Evolutionary conservation across 139 green algal species (phyloP).

Genomic region (Haematococcus sp.): DNA sequence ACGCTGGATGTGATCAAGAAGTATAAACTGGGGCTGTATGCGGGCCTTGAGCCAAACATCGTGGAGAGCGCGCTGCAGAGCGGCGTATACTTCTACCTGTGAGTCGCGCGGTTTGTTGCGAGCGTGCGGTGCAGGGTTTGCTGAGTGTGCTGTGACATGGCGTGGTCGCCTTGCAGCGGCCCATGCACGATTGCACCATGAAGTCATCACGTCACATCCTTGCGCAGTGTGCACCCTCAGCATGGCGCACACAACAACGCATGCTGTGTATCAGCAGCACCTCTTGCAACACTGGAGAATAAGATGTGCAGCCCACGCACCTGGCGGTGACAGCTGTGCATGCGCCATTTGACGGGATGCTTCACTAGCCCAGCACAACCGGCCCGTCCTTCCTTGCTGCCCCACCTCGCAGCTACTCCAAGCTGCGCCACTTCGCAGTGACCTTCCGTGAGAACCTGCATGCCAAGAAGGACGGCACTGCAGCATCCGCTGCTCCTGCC

Average conservation of each 20-base stretch:
- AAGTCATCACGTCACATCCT: no score
- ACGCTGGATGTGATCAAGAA: conserved; percentile 1
- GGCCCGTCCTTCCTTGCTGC: no score
- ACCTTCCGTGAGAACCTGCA: neutral
- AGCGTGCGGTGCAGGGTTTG: neutral
- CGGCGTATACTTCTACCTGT: conserved; percentile 47
- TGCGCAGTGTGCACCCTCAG: neutral
- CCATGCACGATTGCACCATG: no score
- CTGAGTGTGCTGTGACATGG: conserved; percentile 6
- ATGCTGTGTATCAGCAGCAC: conserved; percentile 6
- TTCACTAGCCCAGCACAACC: neutral
- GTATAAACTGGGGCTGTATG: conserved; percentile 21
- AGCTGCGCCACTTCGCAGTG: conserved; percentile 12
- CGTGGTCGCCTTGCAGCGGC: neutral
- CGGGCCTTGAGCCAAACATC: conserved; percentile 15
- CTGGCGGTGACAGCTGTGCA: no score
- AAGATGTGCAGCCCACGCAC: neutral
- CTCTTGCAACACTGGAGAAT: no score
- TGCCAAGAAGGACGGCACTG: neutral
- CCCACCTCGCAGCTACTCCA: conserved; percentile 4
- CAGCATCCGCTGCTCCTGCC: neutral
- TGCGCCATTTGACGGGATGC: neutral
- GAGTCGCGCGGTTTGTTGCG: neutral
- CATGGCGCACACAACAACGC: neutral
- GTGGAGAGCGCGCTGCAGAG: conserved; percentile 29